Evolutionary conservation across 148 eudicot species (phyloP).

Genomic region (Gaultheria prostrata): DNA sequence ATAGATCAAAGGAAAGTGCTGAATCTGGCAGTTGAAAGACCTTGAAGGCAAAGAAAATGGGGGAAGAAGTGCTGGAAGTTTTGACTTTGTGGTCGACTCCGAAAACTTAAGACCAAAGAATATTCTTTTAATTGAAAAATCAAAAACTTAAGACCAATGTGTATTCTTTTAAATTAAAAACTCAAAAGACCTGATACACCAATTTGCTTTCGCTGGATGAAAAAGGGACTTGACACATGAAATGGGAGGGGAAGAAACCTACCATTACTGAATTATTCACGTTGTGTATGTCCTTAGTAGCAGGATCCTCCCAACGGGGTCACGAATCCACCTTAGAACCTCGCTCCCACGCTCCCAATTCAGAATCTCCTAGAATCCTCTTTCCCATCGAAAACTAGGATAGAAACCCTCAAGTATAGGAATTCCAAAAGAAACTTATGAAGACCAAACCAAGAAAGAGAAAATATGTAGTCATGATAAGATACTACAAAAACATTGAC

Average conservation of each 20-base stretch:
- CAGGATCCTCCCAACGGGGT: not conserved
- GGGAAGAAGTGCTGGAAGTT: not conserved
- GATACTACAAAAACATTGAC: not conserved
- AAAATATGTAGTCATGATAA: not conserved
- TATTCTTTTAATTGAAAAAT: not conserved
- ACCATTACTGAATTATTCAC: not conserved
- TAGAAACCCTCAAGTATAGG: not conserved
- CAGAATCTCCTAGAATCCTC: not conserved
- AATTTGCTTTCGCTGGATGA: conserved; percentile 3
- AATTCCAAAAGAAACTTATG: not conserved
- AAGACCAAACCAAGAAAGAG: not conserved
- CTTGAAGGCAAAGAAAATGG: not conserved
- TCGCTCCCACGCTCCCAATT: not conserved
- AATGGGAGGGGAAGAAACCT: not conserved
- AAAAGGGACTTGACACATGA: not conserved
- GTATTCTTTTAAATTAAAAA: not conserved
- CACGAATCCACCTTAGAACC: not conserved
- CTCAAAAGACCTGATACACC: not conserved
- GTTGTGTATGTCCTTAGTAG: not conserved
- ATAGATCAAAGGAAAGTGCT: not conserved
- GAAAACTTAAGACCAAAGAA: not conserved
- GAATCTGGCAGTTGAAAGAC: not conserved
- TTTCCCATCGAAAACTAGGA: not conserved
- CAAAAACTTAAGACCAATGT: not conserved
- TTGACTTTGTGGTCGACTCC: not conserved